A percentile compares a stretch with the other conserved stretches of the same genome.
These are phyloP conservation scores for Lithospermum erythrorhizon DNA, from an alignment of 257 asterid genomes.

Conservation along the genomic window DNA sequence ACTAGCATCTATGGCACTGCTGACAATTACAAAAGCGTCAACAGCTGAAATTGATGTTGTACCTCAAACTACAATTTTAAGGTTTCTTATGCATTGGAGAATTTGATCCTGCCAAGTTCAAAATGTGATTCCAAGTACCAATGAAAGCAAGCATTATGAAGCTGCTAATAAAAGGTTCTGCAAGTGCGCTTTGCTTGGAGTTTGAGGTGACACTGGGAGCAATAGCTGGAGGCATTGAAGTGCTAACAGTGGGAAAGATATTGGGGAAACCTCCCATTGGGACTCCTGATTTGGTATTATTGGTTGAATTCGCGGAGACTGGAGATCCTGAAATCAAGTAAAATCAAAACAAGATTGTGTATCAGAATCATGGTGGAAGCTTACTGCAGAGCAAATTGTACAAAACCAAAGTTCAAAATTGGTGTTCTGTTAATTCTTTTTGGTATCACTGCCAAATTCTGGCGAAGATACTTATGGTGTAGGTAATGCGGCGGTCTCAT, in stretches of 20 bases:
- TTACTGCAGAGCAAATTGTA: neutral
- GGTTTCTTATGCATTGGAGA: neutral
- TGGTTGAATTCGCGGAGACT: slow-evolving; percentile 22
- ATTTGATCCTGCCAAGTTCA: slow-evolving; percentile 10
- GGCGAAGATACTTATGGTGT: slow-evolving; percentile 19
- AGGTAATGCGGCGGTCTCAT: neutral
- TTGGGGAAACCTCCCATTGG: slow-evolving; percentile 24
- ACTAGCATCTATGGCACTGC: neutral
- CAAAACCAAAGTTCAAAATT: neutral
- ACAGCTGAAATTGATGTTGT: slow-evolving; percentile 7
- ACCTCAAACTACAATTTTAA: slow-evolving; percentile 4
- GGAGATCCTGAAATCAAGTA: slow-evolving; percentile 47
- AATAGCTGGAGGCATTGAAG: too few species aligned
- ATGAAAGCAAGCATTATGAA: slow-evolving; percentile 23
- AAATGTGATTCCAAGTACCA: slow-evolving; percentile 21
- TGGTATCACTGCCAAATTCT: slow-evolving; percentile 35
- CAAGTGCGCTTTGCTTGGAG: slow-evolving; percentile 23
- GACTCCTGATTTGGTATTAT: slow-evolving; percentile 33
- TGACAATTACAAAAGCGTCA: neutral
- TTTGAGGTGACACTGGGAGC: slow-evolving; percentile 11
- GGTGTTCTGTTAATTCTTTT: slow-evolving; percentile 30
- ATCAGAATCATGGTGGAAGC: neutral
- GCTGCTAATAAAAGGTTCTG: slow-evolving; percentile 31
- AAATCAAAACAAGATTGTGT: slow-evolving; percentile 1
- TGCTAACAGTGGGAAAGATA: slow-evolving; percentile 16